These are phyloP conservation scores for Aquilaria sinensis DNA, from an alignment of 345 rosid genomes.

Conservation along the genomic window DNA sequence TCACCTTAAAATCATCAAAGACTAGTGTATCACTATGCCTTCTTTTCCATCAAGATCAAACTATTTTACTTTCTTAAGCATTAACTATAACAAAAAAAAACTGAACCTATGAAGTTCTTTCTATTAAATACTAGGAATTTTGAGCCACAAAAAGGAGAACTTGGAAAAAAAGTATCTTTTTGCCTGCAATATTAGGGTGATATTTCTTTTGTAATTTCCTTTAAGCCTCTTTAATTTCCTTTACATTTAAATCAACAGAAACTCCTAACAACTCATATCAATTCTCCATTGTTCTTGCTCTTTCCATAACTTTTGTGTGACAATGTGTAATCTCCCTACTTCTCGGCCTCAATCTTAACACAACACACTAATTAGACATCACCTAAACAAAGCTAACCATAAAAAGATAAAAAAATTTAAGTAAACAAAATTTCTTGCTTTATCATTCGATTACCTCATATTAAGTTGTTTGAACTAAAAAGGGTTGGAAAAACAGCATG, in stretches of 20 bases:
- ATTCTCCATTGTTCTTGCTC: constrained; percentile 24
- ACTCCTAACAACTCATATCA: constrained; percentile 56
- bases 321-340: constrained; percentile 26
- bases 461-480: constrained; percentile 10
- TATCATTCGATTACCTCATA: constrained; percentile 19
- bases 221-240: constrained; percentile 46
- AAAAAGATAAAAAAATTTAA: neutral
- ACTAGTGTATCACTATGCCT: too few relatives aligned
- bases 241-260: constrained; percentile 30
- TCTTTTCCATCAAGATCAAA: too few relatives aligned
- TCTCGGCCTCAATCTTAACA: constrained; percentile 20
- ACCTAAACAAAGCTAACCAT: neutral
- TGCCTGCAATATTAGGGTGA: constrained; percentile 64
- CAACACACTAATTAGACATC: neutral
- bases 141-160: too few relatives aligned
- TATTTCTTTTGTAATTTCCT: constrained; percentile 59
- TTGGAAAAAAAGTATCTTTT: constrained; percentile 26
- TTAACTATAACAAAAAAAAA: too few relatives aligned
- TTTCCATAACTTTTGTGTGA: constrained; percentile 9
- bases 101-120: too few relatives aligned
- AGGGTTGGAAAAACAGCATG: constrained; percentile 5
- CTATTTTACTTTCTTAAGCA: too few relatives aligned
- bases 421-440: neutral
- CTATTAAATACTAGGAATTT: neutral
- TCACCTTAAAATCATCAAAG: too few relatives aligned